Percentiles rank a stretch among this genome's conserved stretches.
phyloP scores from a whole-genome alignment of 768 basidiomycete genomes.

The Mycena filopes region DNA sequence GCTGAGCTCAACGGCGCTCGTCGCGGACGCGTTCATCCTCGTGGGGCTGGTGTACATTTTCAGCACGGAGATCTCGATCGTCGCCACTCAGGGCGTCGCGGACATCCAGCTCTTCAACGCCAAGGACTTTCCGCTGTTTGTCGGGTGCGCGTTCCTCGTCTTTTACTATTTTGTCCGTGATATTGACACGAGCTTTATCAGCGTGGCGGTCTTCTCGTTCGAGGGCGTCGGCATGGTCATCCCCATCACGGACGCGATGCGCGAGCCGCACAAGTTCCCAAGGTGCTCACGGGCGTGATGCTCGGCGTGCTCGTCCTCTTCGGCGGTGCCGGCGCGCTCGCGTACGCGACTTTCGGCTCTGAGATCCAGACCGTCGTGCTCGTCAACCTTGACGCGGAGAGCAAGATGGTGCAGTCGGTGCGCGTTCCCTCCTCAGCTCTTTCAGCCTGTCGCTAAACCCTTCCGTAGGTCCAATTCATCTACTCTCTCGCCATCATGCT shows the following conservation, averaged over 20 bases:
- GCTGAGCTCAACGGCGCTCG: conserved; percentile 88
- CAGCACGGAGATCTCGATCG: conserved; percentile 80
- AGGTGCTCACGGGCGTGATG: conserved; percentile 91
- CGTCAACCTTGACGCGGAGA: conserved; percentile 87
- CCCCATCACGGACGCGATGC: conserved; percentile 97
- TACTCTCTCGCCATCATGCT: conserved; percentile 94
- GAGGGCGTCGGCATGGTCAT: conserved; percentile 98
- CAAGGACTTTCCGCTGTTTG: conserved; percentile 89
- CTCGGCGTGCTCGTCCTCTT: conserved; percentile 86
- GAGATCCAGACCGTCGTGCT: conserved; percentile 93
- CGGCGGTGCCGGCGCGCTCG: conserved; percentile 86
- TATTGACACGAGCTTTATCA: conserved; percentile 38
- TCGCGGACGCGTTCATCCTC: conserved; percentile 96
- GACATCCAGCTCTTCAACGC: conserved; percentile 89
- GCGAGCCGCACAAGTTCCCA: conserved; percentile 92
- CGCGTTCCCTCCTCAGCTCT: conserved; percentile 42
- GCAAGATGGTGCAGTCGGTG: conserved; percentile 89
- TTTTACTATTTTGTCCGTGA: conserved; percentile 14
- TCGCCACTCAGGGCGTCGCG: conserved; percentile 76
- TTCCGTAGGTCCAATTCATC: conserved; percentile 75
- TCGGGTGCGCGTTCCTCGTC: conserved; percentile 71
- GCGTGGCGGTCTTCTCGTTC: conserved; percentile 98
- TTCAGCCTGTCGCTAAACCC: not conserved
- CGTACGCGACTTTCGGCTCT: conserved; percentile 89
- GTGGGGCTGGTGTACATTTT: conserved; percentile 89